Conservation (phyloP, 208 protist genomes). For the Endotrypanum monterogeii region DNA sequence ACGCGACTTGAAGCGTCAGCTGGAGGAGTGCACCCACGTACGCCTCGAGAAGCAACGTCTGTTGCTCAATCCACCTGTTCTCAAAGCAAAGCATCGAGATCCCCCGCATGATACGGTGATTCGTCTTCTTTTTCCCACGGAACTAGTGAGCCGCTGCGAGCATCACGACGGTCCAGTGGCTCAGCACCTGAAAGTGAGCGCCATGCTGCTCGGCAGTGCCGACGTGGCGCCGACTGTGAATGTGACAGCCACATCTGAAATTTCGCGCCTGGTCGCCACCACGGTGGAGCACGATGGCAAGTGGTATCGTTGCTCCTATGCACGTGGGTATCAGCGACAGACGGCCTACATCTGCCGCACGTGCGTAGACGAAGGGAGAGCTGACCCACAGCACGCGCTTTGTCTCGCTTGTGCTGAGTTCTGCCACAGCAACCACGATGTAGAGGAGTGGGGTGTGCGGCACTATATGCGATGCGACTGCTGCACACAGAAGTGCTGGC, state of each 20-base stretch:
- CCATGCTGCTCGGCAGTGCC: constrained; percentile 69
- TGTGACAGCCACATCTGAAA: constrained; percentile 57
- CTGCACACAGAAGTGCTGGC: constrained; percentile 81
- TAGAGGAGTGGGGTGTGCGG: constrained; percentile 86
- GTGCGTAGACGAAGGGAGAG: constrained; percentile 59
- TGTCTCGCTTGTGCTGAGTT: constrained; percentile 83
- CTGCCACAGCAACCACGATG: constrained; percentile 78
- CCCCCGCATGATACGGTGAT: constrained; percentile 32
- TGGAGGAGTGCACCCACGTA: constrained; percentile 48
- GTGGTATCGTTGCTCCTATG: constrained; percentile 83
- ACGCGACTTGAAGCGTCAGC: constrained; percentile 46
- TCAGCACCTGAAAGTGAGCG: constrained; percentile 49
- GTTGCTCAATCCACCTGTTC: constrained; percentile 63
- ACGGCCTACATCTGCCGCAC: constrained; percentile 84
- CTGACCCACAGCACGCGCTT: constrained; percentile 61
- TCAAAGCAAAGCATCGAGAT: constrained; percentile 50
- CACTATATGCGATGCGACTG: constrained; percentile 90
- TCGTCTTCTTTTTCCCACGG: constrained; percentile 38
- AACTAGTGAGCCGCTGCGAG: constrained; percentile 19
- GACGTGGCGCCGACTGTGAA: constrained; percentile 43
- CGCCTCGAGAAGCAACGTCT: constrained; percentile 58
- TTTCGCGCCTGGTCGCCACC: constrained; percentile 65
- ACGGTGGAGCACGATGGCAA: constrained; percentile 66
- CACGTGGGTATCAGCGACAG: constrained; percentile 72
- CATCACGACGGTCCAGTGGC: constrained; percentile 22